Conservation (phyloP, 2,329 filamentous ascomycete species). For the Monosporascus sp. region DNA sequence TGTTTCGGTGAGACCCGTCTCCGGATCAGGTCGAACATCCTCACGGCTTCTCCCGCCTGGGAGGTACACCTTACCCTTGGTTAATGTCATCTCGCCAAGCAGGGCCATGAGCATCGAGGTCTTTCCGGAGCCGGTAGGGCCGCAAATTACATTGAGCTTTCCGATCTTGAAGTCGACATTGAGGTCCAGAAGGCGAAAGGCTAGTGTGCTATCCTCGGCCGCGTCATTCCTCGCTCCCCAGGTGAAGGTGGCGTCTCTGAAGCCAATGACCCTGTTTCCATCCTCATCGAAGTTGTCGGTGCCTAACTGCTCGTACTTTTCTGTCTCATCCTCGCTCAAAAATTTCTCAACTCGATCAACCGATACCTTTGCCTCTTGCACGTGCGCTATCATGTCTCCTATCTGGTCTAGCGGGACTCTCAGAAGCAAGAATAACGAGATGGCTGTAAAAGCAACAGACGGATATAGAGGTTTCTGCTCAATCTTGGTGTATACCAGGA, state of each 20-base stretch:
- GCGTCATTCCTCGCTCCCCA: slow-evolving; percentile 72
- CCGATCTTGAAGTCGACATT: slow-evolving; percentile 78
- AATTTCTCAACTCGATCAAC: slow-evolving; percentile 96
- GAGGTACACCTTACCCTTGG: slow-evolving; percentile 75
- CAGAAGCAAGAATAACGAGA: slow-evolving; percentile 91
- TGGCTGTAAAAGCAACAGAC: slow-evolving; percentile 89
- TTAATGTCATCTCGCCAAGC: slow-evolving; percentile 88
- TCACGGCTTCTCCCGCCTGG: slow-evolving; percentile 83
- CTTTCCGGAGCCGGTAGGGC: slow-evolving; percentile 91
- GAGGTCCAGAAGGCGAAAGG: slow-evolving; percentile 78
- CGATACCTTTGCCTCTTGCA: slow-evolving; percentile 95
- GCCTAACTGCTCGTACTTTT: slow-evolving; percentile 84
- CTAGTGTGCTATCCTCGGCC: slow-evolving; percentile 60
- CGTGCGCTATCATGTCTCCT: slow-evolving; percentile 97
- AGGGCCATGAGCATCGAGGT: slow-evolving; percentile 94
- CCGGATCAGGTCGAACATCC: slow-evolving; percentile 73
- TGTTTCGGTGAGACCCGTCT: slow-evolving; percentile 82
- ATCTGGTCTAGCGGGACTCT: slow-evolving; percentile 91
- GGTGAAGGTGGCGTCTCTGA: slow-evolving; percentile 77
- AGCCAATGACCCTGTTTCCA: slow-evolving; percentile 72
- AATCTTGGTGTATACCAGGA: slow-evolving; percentile 84
- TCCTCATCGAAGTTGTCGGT: slow-evolving; percentile 62
- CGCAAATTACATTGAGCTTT: slow-evolving; percentile 86
- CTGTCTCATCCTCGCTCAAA: slow-evolving; percentile 86
- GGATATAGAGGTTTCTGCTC: slow-evolving; percentile 87